These are phyloP conservation scores for Erysimum cheiranthoides DNA, from an alignment of 345 rosid genomes.

Conservation along the genomic window DNA sequence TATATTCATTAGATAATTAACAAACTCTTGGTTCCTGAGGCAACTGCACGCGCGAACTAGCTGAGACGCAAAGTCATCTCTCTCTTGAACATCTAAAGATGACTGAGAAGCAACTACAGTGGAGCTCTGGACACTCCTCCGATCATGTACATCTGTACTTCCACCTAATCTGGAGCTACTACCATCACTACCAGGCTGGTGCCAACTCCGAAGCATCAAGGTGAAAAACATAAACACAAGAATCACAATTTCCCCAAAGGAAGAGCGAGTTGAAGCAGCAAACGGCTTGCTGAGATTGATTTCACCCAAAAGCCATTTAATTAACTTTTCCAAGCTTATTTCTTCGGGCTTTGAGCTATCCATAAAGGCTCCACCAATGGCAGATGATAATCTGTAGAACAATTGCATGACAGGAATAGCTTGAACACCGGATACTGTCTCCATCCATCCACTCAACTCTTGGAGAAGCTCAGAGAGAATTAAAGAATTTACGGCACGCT, in stretches of 20 bases:
- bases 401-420: slow-evolving; percentile 97
- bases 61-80: slow-evolving; percentile 81
- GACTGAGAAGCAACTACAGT: slow-evolving; percentile 60
- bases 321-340: slow-evolving; percentile 82
- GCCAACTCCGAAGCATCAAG: slow-evolving; percentile 99
- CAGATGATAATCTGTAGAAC: slow-evolving; percentile 93
- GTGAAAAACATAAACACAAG: slow-evolving; percentile 98
- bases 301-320: slow-evolving; percentile 89
- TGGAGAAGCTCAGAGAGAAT: slow-evolving; percentile 91
- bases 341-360: slow-evolving; percentile 89
- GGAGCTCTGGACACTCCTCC: slow-evolving; percentile 56
- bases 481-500: slow-evolving; percentile 88
- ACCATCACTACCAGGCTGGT: slow-evolving; percentile 88
- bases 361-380: slow-evolving; percentile 93
- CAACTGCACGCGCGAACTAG: slow-evolving; percentile 80
- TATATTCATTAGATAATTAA: slow-evolving; percentile 92
- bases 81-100: slow-evolving; percentile 74
- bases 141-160: slow-evolving; percentile 65
- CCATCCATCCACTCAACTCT: slow-evolving; percentile 98
- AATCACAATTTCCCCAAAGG: slow-evolving; percentile 89
- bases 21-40: slow-evolving; percentile 84
- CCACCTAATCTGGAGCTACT: slow-evolving; percentile 59
- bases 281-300: slow-evolving; percentile 77
- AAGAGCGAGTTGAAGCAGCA: slow-evolving; percentile 64
- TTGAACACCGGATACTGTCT: slow-evolving; percentile 74